Evolutionary conservation across 2,329 filamentous ascomycete species (phyloP).

Genomic region (Paecilomyces variotii): DNA sequence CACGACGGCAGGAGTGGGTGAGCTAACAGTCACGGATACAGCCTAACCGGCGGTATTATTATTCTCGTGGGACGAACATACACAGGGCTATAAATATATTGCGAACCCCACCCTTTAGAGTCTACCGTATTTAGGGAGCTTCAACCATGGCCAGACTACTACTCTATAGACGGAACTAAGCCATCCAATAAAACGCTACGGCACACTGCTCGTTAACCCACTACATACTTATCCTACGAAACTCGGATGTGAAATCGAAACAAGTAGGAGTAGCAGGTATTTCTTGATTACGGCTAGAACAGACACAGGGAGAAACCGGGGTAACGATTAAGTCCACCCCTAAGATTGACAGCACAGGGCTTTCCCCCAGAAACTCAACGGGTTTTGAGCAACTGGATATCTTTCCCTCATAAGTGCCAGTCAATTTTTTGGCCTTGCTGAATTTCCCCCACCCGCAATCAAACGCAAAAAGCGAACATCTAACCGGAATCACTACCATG

Average conservation of each 20-base stretch:
- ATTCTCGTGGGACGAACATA: too few species aligned
- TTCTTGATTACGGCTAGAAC: slow-evolving; percentile 28
- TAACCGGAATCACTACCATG: slow-evolving; percentile 15
- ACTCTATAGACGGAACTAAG: background rate
- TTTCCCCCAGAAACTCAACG: slow-evolving; percentile 66
- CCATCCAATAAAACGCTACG: background rate
- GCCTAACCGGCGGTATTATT: too few species aligned
- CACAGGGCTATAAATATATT: background rate
- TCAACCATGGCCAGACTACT: background rate
- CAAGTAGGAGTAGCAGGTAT: slow-evolving; percentile 17
- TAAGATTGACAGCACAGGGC: slow-evolving; percentile 78
- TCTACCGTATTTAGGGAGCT: background rate
- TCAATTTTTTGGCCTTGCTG: slow-evolving; percentile 46
- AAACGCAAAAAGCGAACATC: slow-evolving; percentile 12
- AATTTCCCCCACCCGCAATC: slow-evolving; percentile 5
- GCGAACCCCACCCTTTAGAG: background rate
- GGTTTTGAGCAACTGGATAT: slow-evolving; percentile 57
- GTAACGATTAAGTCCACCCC: slow-evolving; percentile 86
- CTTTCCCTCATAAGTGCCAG: slow-evolving; percentile 99
- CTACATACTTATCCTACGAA: background rate
- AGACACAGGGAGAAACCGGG: slow-evolving; percentile 44
- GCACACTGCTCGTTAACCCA: background rate
- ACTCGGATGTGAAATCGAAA: background rate
- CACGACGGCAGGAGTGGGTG: too few species aligned
- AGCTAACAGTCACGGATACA: too few species aligned